phyloP scores from a whole-genome alignment of 1,139 yeast species.

The Diutina pseudorugosa region DNA sequence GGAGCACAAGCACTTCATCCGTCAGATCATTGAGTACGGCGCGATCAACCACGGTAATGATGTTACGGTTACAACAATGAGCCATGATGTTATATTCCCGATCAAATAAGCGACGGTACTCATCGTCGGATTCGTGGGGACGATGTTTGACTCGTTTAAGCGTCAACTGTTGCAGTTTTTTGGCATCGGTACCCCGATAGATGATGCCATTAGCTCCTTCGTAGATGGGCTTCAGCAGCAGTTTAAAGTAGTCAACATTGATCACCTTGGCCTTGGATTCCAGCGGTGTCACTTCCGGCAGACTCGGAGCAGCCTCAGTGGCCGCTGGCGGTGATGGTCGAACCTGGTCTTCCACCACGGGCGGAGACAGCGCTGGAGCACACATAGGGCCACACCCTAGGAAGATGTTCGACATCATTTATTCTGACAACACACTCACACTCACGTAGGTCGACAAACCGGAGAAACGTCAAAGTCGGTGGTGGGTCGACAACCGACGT shows the following conservation, averaged over 20 bases:
- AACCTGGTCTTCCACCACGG: too few relatives aligned
- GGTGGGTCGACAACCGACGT: neutral
- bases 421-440: neutral
- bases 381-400: neutral
- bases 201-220: conserved; percentile 36
- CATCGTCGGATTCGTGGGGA: conserved; percentile 8
- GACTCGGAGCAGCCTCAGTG: neutral
- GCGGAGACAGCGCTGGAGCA: neutral
- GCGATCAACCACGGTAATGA: conserved; percentile 76
- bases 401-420: neutral
- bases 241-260: conserved; percentile 13
- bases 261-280: neutral
- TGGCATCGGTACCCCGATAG: conserved; percentile 18
- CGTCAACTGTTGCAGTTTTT: conserved; percentile 13
- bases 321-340: too few relatives aligned
- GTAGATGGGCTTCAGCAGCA: conserved; percentile 20
- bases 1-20: conserved; percentile 12
- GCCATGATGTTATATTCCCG: conserved; percentile 21
- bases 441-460: too few relatives aligned
- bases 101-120: conserved; percentile 13
- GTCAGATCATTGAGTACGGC: neutral
- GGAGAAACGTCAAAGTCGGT: too few relatives aligned
- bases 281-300: neutral
- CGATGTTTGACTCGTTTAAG: conserved; percentile 21
- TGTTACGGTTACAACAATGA: conserved; percentile 28